Percentiles rank a stretch among this genome's conserved stretches.
phyloP scores from a whole-genome alignment of 768 basidiomycete genomes.

The Amanita muscaria region DNA sequence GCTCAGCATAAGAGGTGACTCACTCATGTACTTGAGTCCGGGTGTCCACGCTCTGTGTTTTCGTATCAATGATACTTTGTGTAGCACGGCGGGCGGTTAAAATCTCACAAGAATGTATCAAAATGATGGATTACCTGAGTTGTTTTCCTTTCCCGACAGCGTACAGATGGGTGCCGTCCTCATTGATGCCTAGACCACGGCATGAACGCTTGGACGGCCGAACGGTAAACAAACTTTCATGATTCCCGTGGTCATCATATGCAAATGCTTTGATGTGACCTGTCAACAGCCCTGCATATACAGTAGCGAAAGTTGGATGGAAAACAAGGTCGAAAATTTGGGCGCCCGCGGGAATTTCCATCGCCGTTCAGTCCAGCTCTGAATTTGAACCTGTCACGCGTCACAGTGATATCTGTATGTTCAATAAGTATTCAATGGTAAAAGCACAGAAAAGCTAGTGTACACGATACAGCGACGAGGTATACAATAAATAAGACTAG shows the following conservation, averaged over 20 bases:
- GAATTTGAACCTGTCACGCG: background rate
- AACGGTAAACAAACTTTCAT: conserved; percentile 48
- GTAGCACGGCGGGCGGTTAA: background rate
- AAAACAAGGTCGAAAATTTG: conserved; percentile 90
- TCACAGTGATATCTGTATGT: too few relatives aligned
- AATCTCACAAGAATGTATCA: background rate
- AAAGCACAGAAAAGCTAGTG: background rate
- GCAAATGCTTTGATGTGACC: conserved; percentile 77
- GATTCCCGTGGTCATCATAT: conserved; percentile 64
- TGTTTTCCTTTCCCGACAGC: conserved; percentile 77
- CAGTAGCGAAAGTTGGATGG: conserved; percentile 62
- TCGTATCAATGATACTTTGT: conserved; percentile 57
- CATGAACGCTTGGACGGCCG: conserved; percentile 80
- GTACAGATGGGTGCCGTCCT: conserved; percentile 62
- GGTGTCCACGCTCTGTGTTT: conserved; percentile 43
- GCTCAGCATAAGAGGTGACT: conserved; percentile 19
- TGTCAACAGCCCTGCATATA: conserved; percentile 72
- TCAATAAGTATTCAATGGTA: background rate
- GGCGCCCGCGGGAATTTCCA: conserved; percentile 59
- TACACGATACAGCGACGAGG: conserved; percentile 6
- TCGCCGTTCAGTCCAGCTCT: conserved; percentile 23
- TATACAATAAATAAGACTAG: conserved; percentile 3
- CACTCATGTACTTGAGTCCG: conserved; percentile 59
- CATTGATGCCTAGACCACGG: conserved; percentile 59
- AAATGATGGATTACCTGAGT: conserved; percentile 43